Evolutionary conservation across 208 protist genomes (phyloP), one percentile per base, ranked within the genome.

Genomic region (Leishmania tropica): DNA sequence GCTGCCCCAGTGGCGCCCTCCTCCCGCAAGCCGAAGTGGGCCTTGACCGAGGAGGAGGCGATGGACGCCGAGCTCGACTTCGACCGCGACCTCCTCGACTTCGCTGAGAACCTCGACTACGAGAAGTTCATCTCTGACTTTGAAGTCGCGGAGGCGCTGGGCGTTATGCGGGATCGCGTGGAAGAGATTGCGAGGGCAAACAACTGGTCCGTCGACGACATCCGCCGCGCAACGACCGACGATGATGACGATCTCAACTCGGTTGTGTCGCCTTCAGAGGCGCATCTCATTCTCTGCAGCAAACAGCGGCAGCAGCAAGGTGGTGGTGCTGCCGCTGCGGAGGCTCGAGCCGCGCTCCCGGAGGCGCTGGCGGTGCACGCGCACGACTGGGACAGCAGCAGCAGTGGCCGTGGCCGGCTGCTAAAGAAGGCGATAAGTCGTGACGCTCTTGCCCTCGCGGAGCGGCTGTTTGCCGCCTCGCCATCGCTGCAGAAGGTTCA

Each of bases 1-100:
- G 13, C 7, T 28, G 4, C 76, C 11, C 54, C 67, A 74, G 51
- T 28, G 78, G 83, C 37, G 80, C 40, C 62, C 17, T 45, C 54
- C 11, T 47, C 40, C 80, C 81, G 78, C 45, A 98, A 98, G 84
- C 95, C 95, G 28, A 94, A 97, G 87, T 98, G 95, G 94, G 95
- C 95, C 35, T 90, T 98, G 83, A 98, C 95, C 42, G 94, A 97
- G 81, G 94, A 98, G 58, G 95, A 98, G 83, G 96, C 96, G 0
- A 68, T 98, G 45, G 94, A 97, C 76, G 91, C 83, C 65, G 96
- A 98, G 80, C 84, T 97, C 45, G 89, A 80, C 19, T 53, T 87
- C 28, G 87, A 91, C 58, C 83, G 90, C 42, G 93, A 96, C 75
- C 87, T 98, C 4, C 85, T 98, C 65, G 85, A 95, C 68, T 98